Evolutionary conservation across 2,329 filamentous ascomycete genomes (phyloP), one percentile per base, ranked within the genome.

Genomic region (Alternaria sp.): DNA sequence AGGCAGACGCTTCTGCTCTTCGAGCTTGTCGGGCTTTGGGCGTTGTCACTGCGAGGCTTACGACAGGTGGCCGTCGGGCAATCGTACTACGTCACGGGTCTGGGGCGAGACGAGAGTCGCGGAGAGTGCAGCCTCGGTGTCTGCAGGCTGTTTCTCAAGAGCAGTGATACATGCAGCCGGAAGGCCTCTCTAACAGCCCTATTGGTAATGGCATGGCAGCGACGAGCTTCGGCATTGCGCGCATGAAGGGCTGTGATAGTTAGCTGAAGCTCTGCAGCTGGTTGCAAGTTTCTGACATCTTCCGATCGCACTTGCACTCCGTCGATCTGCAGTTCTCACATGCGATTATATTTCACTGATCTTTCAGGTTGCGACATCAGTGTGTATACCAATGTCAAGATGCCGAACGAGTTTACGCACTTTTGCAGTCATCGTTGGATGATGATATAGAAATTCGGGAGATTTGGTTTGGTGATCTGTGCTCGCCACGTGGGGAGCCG

Each of bases 281-380:
- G 23, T 14, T 34, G 24, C 5, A 21, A 29, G 13, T 37, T n/a
- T 44, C 57, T 62, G 1, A 70, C 70, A 70, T 51, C 49, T 46
- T 69, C 9, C 70, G 66, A 46, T 72, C 70, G 42, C 70, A 72
- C 63, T 65, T 71, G 58, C 67, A 70, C 42, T 72, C 71, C 48
- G 68, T 72, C 34, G 68, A 56, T 23, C 70, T 67, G 53, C 70
- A 72, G 21, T 61, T 61, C 28, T 72, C 70, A 56, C 69, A 72
- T 9, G 70, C 69, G 28, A 72, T 71, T 1, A 66, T 51, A 41
- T 72, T 70, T 1, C 70, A 11, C 21, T 45, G 51, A 6, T 49
- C 46, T 46, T 56, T 23, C 21, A 21, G 2, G 13, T 7, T 31
- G 29, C 44, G 14, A 48, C 14, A n/a, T 48, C 31, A 48, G 44